Evolutionary conservation across 1,139 yeast genomes (phyloP).

Genomic region (Pneumocystis wakefieldiae): DNA sequence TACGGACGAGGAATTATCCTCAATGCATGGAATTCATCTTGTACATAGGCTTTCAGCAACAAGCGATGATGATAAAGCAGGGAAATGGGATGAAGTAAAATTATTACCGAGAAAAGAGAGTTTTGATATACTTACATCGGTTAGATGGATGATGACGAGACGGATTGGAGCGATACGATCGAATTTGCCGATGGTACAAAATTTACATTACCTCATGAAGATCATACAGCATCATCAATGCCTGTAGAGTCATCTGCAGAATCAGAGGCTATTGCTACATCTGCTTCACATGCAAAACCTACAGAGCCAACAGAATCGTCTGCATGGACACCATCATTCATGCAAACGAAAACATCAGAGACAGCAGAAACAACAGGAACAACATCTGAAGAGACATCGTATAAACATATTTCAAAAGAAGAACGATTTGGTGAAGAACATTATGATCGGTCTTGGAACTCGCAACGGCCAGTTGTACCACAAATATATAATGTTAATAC

Average conservation of each 20-base stretch:
- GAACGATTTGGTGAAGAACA: slow-evolving; percentile 6
- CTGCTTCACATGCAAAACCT: slow-evolving; percentile 2
- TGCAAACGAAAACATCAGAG: neutral
- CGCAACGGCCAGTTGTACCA: slow-evolving; percentile 3
- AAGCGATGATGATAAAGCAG: slow-evolving; percentile 3
- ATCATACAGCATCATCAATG: slow-evolving; percentile 1
- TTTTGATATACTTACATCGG: no score
- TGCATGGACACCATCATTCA: neutral
- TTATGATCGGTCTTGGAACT: slow-evolving; percentile 8
- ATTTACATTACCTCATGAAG: slow-evolving; percentile 15
- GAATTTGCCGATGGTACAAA: slow-evolving; percentile 20
- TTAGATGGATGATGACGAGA: slow-evolving; percentile 26
- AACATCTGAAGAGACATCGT: neutral
- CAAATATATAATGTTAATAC: slow-evolving; percentile 8
- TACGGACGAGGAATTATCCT: slow-evolving; percentile 9
- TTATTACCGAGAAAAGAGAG: neutral
- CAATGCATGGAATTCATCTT: slow-evolving; percentile 10
- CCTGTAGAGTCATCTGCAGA: neutral
- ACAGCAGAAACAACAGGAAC: neutral
- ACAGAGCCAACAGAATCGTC: neutral
- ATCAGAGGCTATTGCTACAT: neutral
- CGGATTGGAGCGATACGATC: slow-evolving; percentile 19
- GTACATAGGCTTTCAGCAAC: slow-evolving; percentile 5
- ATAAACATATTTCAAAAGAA: neutral
- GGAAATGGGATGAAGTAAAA: slow-evolving; percentile 10